These are phyloP conservation scores for Sonneratia alba DNA, from an alignment of 345 rosid species.

Conservation along the genomic window DNA sequence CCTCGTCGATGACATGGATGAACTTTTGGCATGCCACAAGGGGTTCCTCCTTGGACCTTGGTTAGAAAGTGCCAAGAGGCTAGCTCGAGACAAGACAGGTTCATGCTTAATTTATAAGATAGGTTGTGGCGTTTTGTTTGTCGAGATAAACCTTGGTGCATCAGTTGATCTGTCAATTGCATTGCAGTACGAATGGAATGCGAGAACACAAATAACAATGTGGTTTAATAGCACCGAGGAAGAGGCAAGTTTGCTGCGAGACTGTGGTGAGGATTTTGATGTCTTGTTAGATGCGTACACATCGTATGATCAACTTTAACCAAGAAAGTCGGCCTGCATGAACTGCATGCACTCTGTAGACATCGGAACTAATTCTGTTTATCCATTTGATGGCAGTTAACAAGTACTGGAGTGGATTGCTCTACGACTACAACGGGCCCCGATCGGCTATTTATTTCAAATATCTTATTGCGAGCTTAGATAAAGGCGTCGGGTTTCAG, in stretches of 20 bases:
- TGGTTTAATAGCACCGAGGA: conserved; percentile 61
- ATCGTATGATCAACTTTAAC: background rate
- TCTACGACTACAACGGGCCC: conserved; percentile 53
- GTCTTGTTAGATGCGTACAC: background rate
- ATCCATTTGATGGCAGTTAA: conserved; percentile 24
- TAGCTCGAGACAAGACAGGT: conserved; percentile 47
- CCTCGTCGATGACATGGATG: conserved; percentile 54
- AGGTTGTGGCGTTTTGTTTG: background rate
- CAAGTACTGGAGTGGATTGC: conserved; percentile 68
- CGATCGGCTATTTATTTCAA: conserved; percentile 61
- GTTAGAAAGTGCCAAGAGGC: conserved; percentile 62
- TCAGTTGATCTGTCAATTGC: background rate
- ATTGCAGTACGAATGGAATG: conserved; percentile 63
- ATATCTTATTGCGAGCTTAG: conserved; percentile 30
- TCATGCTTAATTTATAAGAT: conserved; percentile 1
- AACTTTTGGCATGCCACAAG: conserved; percentile 43
- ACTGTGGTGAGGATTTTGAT: conserved; percentile 29
- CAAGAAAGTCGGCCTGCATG: background rate
- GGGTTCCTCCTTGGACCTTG: conserved; percentile 68
- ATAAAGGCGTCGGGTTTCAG: conserved; percentile 30
- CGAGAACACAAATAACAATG: conserved; percentile 72
- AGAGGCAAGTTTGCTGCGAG: conserved; percentile 64
- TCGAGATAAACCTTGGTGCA: background rate
- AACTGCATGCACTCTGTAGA: background rate
- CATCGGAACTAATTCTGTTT: background rate